Base-by-base conservation (phyloP, 352 stramenopile species). In the Aphanomyces stellatus region DNA sequence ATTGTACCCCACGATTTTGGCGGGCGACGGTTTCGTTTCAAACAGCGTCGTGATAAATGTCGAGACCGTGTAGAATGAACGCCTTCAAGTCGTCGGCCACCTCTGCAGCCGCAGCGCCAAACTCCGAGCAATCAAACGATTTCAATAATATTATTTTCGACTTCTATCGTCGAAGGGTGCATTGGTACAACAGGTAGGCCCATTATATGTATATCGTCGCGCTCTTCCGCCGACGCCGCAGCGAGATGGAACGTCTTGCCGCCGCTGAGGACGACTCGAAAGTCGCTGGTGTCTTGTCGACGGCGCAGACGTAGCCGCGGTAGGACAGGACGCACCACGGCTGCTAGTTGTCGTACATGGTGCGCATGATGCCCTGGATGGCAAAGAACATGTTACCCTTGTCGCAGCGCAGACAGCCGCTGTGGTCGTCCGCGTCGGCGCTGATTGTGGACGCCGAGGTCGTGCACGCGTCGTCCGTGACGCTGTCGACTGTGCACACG, bases 361-460 rank as follows among this genome's bases (percentile, higher is more conserved):
- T 90, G 46, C 91, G 90, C 84, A 93, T 90, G 53, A 64, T 83
- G 62, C 78, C 85, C 69, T 92, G 84, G 40, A 92, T 69, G 31
- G 90, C 84, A 70, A 82, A 92, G 65, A 86, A 92, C 25, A 80
- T 78, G 53, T 76, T 70, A 27, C 82, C 75, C 65, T 88, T 90
- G 37, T 80, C 81, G 0, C 90, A 80, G 57, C 90, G 79, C 15
- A 92, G 71, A 81, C 83, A 92, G 0, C 83, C 83, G 63, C 78
- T 89, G 71, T 88, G 88, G 72, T 92, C 83, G 19, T 90, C 79
- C 56, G 90, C 82, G 64, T 34, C 49, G 25, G 22, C 25, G 25
- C 49, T 35, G 19, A 33, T 35, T 28, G 17, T 53, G 49, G 17
- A 34, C 30, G 25, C 7, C 5, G 49, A 35, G 87, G 90, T 62